Percentiles rank a stretch among this genome's conserved stretches.
These are phyloP conservation scores for Suhomyces kunorum DNA, from an alignment of 1,139 yeast genomes.

Conservation along the genomic window DNA sequence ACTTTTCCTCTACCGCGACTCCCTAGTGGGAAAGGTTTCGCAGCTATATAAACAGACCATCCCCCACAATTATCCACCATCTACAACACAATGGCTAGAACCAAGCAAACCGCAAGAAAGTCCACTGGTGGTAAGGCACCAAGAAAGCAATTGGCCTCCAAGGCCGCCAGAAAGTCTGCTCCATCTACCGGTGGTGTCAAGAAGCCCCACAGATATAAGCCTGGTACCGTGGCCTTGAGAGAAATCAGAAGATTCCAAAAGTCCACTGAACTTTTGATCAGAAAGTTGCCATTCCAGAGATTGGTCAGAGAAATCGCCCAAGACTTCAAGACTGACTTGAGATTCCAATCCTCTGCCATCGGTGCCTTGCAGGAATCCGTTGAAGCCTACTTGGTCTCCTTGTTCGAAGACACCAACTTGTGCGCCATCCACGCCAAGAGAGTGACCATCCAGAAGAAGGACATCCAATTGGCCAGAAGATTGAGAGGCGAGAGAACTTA, in stretches of 20 bases:
- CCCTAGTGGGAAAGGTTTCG: neutral
- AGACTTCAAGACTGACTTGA: constrained; percentile 96
- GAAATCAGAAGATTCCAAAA: constrained; percentile 99
- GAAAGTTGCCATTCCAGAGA: constrained; percentile 99
- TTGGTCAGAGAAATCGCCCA: constrained; percentile 97
- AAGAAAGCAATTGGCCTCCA: constrained; percentile 98
- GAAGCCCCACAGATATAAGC: constrained; percentile 99
- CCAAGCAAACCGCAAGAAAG: constrained; percentile 98
- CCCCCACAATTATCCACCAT: constrained; percentile 3
- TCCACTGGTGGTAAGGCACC: constrained; percentile 99
- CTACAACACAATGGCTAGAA: constrained; percentile 78
- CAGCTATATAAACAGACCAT: constrained; percentile 4
- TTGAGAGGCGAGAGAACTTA: constrained; percentile 95
- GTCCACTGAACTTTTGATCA: constrained; percentile 93
- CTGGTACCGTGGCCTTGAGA: constrained; percentile 99
- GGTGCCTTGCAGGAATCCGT: constrained; percentile 99
- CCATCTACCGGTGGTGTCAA: constrained; percentile 98
- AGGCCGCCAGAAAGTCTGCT: constrained; percentile 99
- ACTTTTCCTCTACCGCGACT: neutral
- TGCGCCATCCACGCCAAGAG: constrained; percentile 99
- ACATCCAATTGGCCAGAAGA: constrained; percentile 98
- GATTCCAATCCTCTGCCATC: constrained; percentile 97
- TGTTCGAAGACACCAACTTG: constrained; percentile 95
- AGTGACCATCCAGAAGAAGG: constrained; percentile 99
- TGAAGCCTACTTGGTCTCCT: constrained; percentile 89